These are phyloP conservation scores for Meripilus lineatus DNA, from an alignment of 1,284 basidiomycete species.

Conservation along the genomic window DNA sequence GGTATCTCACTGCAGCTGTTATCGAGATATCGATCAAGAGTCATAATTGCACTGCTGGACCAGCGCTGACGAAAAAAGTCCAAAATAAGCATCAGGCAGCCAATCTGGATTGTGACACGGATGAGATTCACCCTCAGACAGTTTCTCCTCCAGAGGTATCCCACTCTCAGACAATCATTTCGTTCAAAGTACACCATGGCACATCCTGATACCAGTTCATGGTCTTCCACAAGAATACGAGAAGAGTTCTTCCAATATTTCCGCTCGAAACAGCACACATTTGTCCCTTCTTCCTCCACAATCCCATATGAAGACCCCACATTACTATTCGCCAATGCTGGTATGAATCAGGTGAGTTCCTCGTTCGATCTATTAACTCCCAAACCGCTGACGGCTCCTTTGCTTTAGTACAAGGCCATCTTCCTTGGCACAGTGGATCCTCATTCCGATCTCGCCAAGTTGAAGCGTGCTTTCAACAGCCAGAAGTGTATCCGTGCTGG, in stretches of 20 bases:
- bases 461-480: conserved; percentile 91
- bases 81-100: too few species aligned
- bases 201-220: conserved; percentile 34
- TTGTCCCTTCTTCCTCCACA: conserved; percentile 90
- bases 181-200: conserved; percentile 1
- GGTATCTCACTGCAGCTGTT: too few species aligned
- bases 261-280: conserved; percentile 76
- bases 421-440: conserved; percentile 97
- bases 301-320: conserved; percentile 98
- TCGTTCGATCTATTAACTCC: not conserved
- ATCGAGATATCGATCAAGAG: too few species aligned
- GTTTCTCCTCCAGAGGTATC: too few species aligned
- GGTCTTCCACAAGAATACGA: conserved; percentile 69
- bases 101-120: too few species aligned
- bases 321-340: conserved; percentile 95
- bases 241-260: conserved; percentile 82
- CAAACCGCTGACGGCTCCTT: too few species aligned
- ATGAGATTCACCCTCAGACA: too few species aligned
- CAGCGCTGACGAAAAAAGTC: too few species aligned
- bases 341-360: conserved; percentile 81
- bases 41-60: too few species aligned
- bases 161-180: too few species aligned
- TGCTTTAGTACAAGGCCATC: conserved; percentile 85
- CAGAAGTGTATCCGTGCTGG: conserved; percentile 99
- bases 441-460: conserved; percentile 80